A percentile compares a stretch with the other conserved stretches of the same genome.
These are phyloP conservation scores for Plantago coronopus DNA, from an alignment of 305 asterid species.

Conservation along the genomic window DNA sequence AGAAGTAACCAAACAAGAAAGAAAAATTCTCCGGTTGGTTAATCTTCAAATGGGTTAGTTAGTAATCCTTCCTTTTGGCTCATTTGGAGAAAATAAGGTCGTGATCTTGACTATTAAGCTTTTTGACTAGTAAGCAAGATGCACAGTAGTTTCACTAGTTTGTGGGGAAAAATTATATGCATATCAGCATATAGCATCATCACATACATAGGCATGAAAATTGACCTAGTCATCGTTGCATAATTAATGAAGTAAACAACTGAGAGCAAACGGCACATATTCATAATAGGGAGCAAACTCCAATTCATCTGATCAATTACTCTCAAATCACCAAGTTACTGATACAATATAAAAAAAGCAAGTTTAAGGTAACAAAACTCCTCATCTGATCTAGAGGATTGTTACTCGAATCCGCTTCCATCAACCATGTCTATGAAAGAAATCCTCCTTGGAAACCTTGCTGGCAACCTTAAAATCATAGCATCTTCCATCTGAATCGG, in stretches of 20 bases:
- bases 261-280: too few relatives aligned
- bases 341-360: background rate
- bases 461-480: slow-evolving; percentile 63
- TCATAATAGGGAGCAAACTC: too few relatives aligned
- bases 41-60: background rate
- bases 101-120: background rate
- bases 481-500: slow-evolving; percentile 78
- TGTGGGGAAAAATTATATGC: background rate
- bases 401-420: slow-evolving; percentile 52
- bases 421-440: slow-evolving; percentile 79
- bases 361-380: background rate
- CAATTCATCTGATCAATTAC: too few relatives aligned
- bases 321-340: too few relatives aligned
- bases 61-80: background rate
- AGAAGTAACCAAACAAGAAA: background rate
- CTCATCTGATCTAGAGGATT: background rate
- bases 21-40: background rate
- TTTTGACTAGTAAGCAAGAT: background rate
- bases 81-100: background rate
- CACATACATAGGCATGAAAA: background rate
- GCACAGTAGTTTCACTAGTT: background rate
- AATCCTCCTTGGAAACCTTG: slow-evolving; percentile 79
- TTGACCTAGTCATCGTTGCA: background rate
- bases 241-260: too few relatives aligned
- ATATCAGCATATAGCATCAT: background rate